Base-by-base conservation (phyloP, 2,329 filamentous ascomycete genomes). In the Ophiocordyceps camponoti-rufipedis region DNA sequence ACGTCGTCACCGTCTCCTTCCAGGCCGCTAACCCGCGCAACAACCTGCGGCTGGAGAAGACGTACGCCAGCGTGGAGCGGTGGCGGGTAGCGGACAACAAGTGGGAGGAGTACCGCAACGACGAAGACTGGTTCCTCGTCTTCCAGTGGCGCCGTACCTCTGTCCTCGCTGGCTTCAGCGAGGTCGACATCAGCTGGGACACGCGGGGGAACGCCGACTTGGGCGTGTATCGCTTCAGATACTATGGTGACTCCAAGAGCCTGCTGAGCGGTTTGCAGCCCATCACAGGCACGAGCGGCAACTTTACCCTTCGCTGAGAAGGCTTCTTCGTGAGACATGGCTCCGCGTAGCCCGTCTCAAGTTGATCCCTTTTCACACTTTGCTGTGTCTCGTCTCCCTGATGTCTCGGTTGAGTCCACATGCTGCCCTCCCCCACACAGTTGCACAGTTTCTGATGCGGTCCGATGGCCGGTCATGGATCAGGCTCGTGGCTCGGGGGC, bases 21-120 rank as follows among this genome's bases (percentile, higher is more conserved):
- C 75, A 89, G 2, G 89, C 80, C 12, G 88, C 88, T 0, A 94
- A 94, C 55, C 89, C 89, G 14, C 75, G 89, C 19, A 95, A 95
- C 59, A 83, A 94, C 51, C 74, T 95, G 23, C 75, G 78, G 2
- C 75, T 85, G 1, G 88, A 85, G 54, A 71, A 70, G 4, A 94
- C 86, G 0, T 95, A 78, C 59, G 80, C 80, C 0, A 75, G 82
- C 0, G 73, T 95, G 0, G 87, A 95, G 65, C 68, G 68, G 55
- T 67, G 75, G 42, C 58, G 51, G 53, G 55, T 66, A 10, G 11
- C 56, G 28, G 64, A 56, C 10, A 54, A 53, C 2, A 46, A 45
- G 0, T 95, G 89, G 89, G 63, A 60, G 6, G 69, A 66, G 33
- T 73, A 91, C 2, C 70, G 78, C 13, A 75, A 79, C 48, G 89